A percentile compares a stretch with the other conserved stretches of the same genome.
Evolutionary conservation across 1,284 basidiomycete genomes (phyloP).

Genomic region (Ceratobasidium sp.): DNA sequence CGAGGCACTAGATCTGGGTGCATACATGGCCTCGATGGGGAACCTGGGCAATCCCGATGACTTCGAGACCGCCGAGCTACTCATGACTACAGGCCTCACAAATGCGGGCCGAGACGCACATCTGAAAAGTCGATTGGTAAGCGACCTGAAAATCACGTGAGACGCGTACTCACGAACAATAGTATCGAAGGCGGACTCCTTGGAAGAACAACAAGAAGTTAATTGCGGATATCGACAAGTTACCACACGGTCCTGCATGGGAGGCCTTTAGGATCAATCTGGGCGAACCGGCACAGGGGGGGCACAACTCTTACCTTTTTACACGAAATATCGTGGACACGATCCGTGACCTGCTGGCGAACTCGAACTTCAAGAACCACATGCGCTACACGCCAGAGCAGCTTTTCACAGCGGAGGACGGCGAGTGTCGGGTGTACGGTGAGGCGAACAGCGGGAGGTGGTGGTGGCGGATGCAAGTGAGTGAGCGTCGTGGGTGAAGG

Average conservation of each 20-base stretch:
- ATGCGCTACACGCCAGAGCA: slow-evolving; percentile 27
- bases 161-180: not conserved
- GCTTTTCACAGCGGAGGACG: not conserved
- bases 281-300: slow-evolving; percentile 12
- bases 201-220: slow-evolving; percentile 45
- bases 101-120: not conserved
- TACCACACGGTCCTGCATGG: slow-evolving; percentile 48
- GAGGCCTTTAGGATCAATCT: not conserved
- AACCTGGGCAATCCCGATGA: not conserved
- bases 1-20: not conserved
- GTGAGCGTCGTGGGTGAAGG: not conserved
- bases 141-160: not conserved
- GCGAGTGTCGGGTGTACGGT: slow-evolving; percentile 10
- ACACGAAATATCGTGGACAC: slow-evolving; percentile 51
- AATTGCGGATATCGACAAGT: slow-evolving; percentile 45
- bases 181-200: not conserved
- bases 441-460: slow-evolving; percentile 36
- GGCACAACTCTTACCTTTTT: slow-evolving; percentile 47
- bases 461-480: slow-evolving; percentile 42
- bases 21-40: slow-evolving; percentile 9
- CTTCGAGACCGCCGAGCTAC: not conserved
- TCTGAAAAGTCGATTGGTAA: slow-evolving; percentile 18
- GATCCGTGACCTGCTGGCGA: slow-evolving; percentile 48
- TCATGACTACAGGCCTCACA: slow-evolving; percentile 11
- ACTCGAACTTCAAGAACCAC: slow-evolving; percentile 22